Base-by-base conservation (phyloP, 1,139 yeast genomes). In the Eremothecium sinecaudum region DNA sequence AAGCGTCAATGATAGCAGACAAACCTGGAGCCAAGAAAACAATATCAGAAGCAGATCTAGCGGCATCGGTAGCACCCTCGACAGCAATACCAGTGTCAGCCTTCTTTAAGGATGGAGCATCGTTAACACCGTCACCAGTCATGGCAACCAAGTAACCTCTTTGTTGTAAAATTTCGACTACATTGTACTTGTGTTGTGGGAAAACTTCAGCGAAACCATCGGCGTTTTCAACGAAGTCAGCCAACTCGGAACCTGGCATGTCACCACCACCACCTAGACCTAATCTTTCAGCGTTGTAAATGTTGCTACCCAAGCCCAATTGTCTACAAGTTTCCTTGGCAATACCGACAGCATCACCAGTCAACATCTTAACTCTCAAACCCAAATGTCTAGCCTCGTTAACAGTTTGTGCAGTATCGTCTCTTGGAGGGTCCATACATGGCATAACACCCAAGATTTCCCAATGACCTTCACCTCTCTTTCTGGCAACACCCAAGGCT, bases 391-490 rank as follows among this genome's bases (percentile, higher is more conserved):
- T 81, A 59, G 95, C 95, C 73, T 84, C 95, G 67, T 74, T 66
- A 64, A 84, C 92, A 66, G 95, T 84, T 62, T 79, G 81, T 63
- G 94, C 95, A 75, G 95, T 84, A 66, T 84, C 95, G 64, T 83
- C 94, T 78, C 95, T 82, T 69, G 95, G 95, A 61, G 95, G 95
- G 68, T 84, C 95, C 90, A 84, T 83, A 75, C 94, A 83, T 65
- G 95, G 94, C 93, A 84, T 83, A 71, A 84, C 87, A 71, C 95
- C 95, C 61, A 84, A 74, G 58, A 84, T 80, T 73, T 84, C 94
- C 95, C 95, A 84, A 79, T 83, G 94, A 64, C 93, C 94, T 67
- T 84, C 94, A 69, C 94, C 94, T 79, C 93, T 80, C 92, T 84
- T 84, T 75, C 94, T 84, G 56, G 95, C 94, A 71, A 84, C 94